Base-by-base conservation (phyloP, 1,284 basidiomycete genomes). In the Sphaerobolus stellatus region DNA sequence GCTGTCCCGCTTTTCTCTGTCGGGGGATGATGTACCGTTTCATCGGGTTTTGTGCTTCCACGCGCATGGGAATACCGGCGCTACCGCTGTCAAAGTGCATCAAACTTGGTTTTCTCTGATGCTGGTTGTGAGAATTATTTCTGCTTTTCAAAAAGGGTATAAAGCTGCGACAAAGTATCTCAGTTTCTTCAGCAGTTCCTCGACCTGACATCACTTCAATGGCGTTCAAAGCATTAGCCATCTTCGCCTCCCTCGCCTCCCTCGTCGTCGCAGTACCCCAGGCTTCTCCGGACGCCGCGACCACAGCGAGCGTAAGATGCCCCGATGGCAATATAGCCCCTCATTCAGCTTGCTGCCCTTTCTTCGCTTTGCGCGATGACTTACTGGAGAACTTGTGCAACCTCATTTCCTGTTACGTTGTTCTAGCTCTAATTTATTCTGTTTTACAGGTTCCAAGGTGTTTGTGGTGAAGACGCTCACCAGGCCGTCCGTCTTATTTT, bases 401-500 rank as follows among this genome's bases (percentile, higher is more conserved):
- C 22, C n/a, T 38, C n/a, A 36, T 38, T 38, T 7, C 22, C 36
- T n/a, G 36, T 4, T 38, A 4, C 11, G 7, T 38, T 7, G 22
- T 22, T 38, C 7, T 38, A n/a, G 4, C 4, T 38, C 22, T 38
- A 7, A 38, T 7, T 38, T 16, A 38, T n/a, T n/a, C 3, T 38
- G 4, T 36, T 38, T 7, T 3, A 38, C 36, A 38, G 36, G n/a
- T 38, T 38, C 36, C 3, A 16, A 16, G 22, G 22, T 22, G 36
- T n/a, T 16, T 38, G 36, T 38, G 36, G 36, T 38, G 36, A 38
- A 38, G 36, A 38, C 22, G 36, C 57, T 8, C 58, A 56, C 31
- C 44, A 58, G 20, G 33, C 43, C 4, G 22, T 60, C 14, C 54
- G 58, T 36, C 34, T 58, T 3, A 56, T 50, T 5, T 60, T 60